phyloP scores from a whole-genome alignment of 2,329 filamentous ascomycete species.

The Fusarium transvaalense region DNA sequence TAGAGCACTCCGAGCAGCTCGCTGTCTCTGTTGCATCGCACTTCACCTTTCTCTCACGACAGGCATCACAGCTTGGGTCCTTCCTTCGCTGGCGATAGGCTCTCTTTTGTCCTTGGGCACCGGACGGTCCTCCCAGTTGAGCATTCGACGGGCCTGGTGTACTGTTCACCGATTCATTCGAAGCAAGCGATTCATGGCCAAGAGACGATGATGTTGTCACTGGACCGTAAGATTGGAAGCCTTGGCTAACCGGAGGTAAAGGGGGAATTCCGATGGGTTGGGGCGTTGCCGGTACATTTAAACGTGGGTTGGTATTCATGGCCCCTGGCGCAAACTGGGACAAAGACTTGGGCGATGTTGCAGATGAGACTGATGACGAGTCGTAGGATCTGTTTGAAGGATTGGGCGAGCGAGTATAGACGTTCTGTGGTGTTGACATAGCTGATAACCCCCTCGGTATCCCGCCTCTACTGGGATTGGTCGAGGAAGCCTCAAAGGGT shows the following conservation, averaged over 20 bases:
- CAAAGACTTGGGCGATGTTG: slow-evolving; percentile 69
- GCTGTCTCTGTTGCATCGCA: slow-evolving; percentile 97
- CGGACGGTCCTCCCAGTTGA: slow-evolving; percentile 58
- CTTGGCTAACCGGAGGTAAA: slow-evolving; percentile 61
- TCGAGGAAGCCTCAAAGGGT: slow-evolving; percentile 34
- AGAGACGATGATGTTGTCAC: slow-evolving; percentile 63
- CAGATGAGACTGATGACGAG: slow-evolving; percentile 73
- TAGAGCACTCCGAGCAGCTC: slow-evolving; percentile 97
- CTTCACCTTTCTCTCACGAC: slow-evolving; percentile 85
- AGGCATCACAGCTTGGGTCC: slow-evolving; percentile 97
- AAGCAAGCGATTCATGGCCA: slow-evolving; percentile 72
- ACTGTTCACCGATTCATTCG: slow-evolving; percentile 67
- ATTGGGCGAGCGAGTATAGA: slow-evolving; percentile 72
- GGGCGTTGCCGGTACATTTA: slow-evolving; percentile 62
- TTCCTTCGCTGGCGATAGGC: slow-evolving; percentile 96
- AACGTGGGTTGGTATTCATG: slow-evolving; percentile 65
- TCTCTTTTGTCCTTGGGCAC: slow-evolving; percentile 80
- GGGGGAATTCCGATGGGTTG: slow-evolving; percentile 67
- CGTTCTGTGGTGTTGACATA: slow-evolving; percentile 69
- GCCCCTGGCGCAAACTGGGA: slow-evolving; percentile 65
- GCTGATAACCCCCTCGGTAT: slow-evolving; percentile 28
- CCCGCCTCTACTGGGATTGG: slow-evolving; percentile 33
- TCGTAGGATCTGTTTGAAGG: slow-evolving; percentile 72
- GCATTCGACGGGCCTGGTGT: slow-evolving; percentile 61
- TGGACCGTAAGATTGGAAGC: slow-evolving; percentile 67